Evolutionary conservation across 2,329 filamentous ascomycete species (phyloP).

Genomic region (Phaeosphaeriaceae sp.): DNA sequence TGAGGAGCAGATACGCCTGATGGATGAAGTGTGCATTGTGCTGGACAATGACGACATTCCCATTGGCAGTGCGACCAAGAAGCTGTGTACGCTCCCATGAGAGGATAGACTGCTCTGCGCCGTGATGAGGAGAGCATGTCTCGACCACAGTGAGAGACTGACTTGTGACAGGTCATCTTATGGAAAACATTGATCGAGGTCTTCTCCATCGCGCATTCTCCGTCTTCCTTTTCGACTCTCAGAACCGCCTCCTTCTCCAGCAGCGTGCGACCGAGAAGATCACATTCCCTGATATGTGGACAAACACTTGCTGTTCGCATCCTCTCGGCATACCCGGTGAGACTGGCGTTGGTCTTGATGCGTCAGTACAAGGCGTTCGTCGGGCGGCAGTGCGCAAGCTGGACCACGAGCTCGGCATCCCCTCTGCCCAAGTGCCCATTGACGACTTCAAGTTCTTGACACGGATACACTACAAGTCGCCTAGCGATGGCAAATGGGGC

Average conservation of each 20-base stretch:
- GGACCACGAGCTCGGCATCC: constrained; percentile 93
- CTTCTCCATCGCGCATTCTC: constrained; percentile 97
- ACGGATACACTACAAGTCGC: constrained; percentile 96
- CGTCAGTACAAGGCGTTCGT: constrained; percentile 86
- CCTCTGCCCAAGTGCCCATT: constrained; percentile 84
- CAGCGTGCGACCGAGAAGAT: constrained; percentile 97
- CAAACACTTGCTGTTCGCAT: constrained; percentile 99
- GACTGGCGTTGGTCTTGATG: constrained; percentile 82
- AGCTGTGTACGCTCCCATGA: constrained; percentile 74
- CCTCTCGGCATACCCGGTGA: constrained; percentile 90
- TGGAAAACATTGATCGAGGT: constrained; percentile 97
- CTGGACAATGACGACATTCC: constrained; percentile 89
- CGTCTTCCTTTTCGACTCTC: constrained; percentile 94
- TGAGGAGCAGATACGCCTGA: constrained; percentile 95
- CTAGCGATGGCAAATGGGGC: constrained; percentile 97
- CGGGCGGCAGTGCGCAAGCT: constrained; percentile 92
- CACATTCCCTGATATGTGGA: constrained; percentile 99
- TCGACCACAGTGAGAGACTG: constrained; percentile 5
- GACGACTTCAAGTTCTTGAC: constrained; percentile 94
- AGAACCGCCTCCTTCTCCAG: constrained; percentile 92
- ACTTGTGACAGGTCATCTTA: constrained; percentile 78
- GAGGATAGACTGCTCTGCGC: neutral
- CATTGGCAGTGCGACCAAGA: constrained; percentile 97
- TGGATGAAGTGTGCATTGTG: constrained; percentile 99
- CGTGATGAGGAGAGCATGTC: neutral